Evolutionary conservation across 805 yeast genomes (phyloP).

Genomic region (Saccharomyces mikatae): DNA sequence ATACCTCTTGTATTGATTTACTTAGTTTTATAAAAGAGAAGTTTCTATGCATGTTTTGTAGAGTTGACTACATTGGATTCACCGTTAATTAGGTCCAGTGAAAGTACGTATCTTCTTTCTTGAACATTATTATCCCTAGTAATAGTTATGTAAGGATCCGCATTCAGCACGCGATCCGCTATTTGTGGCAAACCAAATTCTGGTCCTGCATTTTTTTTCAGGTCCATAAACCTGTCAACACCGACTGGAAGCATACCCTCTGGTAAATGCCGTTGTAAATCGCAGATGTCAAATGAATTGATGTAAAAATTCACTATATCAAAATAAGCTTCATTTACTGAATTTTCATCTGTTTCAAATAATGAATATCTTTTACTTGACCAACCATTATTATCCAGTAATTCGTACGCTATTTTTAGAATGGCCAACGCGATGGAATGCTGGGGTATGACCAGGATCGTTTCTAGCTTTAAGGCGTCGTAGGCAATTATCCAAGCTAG

Average conservation of each 20-base stretch:
- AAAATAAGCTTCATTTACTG: conserved; percentile 42
- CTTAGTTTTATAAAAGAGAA: not conserved
- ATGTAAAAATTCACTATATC: conserved; percentile 56
- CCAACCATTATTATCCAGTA: conserved; percentile 28
- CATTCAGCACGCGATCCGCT: conserved; percentile 27
- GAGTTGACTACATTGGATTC: conserved; percentile 4
- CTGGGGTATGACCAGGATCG: conserved; percentile 61
- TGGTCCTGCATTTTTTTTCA: conserved; percentile 40
- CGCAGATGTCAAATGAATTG: conserved; percentile 45
- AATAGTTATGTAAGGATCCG: conserved; percentile 40
- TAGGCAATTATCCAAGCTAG: conserved; percentile 69
- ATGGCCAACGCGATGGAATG: conserved; percentile 68
- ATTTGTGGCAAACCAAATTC: conserved; percentile 27
- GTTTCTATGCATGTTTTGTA: conserved; percentile 7
- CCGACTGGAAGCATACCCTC: conserved; percentile 13
- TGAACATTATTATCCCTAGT: conserved; percentile 33
- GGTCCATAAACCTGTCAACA: conserved; percentile 32
- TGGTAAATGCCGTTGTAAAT: conserved; percentile 37
- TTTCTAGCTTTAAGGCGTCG: conserved; percentile 64
- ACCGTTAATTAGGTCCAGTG: conserved; percentile 11
- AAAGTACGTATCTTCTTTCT: conserved; percentile 45
- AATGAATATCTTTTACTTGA: conserved; percentile 15
- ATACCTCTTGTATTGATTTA: not conserved
- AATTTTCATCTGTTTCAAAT: conserved; percentile 28
- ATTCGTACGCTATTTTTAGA: conserved; percentile 50